These are phyloP conservation scores for Colletotrichum chlorophyti DNA, from an alignment of 2,329 filamentous ascomycete genomes.

Conservation along the genomic window DNA sequence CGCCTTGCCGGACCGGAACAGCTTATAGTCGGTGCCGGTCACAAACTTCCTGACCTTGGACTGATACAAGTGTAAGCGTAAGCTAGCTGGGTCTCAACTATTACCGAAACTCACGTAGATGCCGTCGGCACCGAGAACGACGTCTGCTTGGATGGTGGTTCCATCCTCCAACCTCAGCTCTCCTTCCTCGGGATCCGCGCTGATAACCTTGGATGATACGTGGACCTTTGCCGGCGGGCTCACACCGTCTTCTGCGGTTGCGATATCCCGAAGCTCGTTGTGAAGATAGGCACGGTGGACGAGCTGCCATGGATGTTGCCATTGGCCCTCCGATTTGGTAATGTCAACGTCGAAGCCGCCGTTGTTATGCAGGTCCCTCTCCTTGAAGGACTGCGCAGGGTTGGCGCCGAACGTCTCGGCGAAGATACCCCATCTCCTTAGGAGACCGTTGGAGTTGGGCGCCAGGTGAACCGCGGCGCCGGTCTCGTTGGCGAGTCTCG, in stretches of 20 bases:
- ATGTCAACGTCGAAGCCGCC: slow-evolving; percentile 43
- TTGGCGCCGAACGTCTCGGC: slow-evolving; percentile 46
- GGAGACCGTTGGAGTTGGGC: slow-evolving; percentile 65
- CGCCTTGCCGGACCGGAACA: slow-evolving; percentile 57
- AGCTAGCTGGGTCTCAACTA: slow-evolving; percentile 32
- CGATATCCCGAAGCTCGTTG: slow-evolving; percentile 51
- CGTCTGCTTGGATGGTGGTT: slow-evolving; percentile 48
- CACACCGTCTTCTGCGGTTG: slow-evolving; percentile 42
- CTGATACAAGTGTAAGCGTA: slow-evolving; percentile 10
- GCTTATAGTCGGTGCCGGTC: slow-evolving; percentile 32
- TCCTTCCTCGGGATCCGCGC: slow-evolving; percentile 47
- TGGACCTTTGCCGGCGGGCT: slow-evolving; percentile 46
- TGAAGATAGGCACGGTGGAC: slow-evolving; percentile 60
- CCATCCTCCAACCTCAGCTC: slow-evolving; percentile 54
- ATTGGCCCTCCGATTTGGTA: slow-evolving; percentile 43
- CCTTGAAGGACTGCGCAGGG: slow-evolving; percentile 34
- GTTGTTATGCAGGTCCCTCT: slow-evolving; percentile 46
- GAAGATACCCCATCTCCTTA: slow-evolving; percentile 48
- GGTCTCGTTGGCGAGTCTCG: slow-evolving; percentile 59
- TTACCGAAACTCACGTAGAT: slow-evolving; percentile 46
- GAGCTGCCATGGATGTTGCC: slow-evolving; percentile 55
- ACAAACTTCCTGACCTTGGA: slow-evolving; percentile 35
- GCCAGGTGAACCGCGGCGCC: slow-evolving; percentile 69
- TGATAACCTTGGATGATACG: slow-evolving; percentile 48
- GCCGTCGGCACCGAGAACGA: slow-evolving; percentile 62